These are phyloP conservation scores for Bruguiera parviflora DNA, from an alignment of 345 rosid species.

Conservation along the genomic window DNA sequence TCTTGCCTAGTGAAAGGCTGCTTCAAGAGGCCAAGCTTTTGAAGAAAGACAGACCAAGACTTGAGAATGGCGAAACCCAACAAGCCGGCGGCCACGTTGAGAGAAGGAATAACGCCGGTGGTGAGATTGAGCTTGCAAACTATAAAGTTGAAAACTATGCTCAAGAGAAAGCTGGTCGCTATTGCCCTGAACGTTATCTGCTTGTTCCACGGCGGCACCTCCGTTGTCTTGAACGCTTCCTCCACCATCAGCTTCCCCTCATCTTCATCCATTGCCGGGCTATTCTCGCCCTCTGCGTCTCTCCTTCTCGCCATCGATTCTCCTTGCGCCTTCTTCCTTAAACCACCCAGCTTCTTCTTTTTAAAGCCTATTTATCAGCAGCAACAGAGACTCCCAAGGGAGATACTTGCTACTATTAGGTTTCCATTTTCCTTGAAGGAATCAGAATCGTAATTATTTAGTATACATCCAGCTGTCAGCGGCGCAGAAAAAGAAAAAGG, in stretches of 20 bases:
- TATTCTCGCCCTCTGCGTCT: neutral
- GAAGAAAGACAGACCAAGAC: constrained; percentile 39
- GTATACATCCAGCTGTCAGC: too few species aligned
- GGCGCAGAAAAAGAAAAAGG: too few species aligned
- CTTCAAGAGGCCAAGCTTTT: constrained; percentile 45
- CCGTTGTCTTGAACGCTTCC: constrained; percentile 35
- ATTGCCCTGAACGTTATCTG: constrained; percentile 54
- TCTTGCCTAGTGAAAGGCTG: constrained; percentile 87
- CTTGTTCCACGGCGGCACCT: constrained; percentile 48
- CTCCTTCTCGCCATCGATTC: constrained; percentile 1
- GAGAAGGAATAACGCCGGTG: constrained; percentile 64
- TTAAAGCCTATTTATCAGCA: too few species aligned
- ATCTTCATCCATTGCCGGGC: neutral
- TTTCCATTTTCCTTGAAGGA: too few species aligned
- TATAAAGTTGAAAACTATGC: constrained; percentile 58
- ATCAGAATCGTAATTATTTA: too few species aligned
- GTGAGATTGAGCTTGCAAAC: constrained; percentile 71
- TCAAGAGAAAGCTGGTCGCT: constrained; percentile 40
- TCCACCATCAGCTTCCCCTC: constrained; percentile 18
- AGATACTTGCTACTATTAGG: too few species aligned
- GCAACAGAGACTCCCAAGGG: too few species aligned
- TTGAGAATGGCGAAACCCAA: constrained; percentile 53
- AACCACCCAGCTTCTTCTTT: too few species aligned
- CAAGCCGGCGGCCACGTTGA: constrained; percentile 64
- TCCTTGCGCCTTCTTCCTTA: too few species aligned